Evolutionary conservation across 129 eudicot genomes (phyloP), one percentile per base, ranked within the genome.

Genomic region (Lactuca sativa): DNA sequence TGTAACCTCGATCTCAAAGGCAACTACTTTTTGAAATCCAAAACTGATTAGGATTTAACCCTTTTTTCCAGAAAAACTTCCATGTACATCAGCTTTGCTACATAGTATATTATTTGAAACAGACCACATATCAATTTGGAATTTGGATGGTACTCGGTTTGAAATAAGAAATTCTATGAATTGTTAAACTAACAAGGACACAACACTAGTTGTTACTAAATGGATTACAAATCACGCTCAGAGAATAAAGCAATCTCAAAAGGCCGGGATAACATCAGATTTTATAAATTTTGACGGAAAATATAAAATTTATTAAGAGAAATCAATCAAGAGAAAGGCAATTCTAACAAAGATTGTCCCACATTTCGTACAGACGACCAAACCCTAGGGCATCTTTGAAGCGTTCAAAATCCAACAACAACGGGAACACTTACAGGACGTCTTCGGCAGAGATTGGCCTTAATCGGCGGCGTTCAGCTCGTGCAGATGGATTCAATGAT

Each of bases 341-440:
- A 53, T 40, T n/a, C 37, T n/a, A 68, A 38, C 67, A 58, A 34
- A 4, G 6, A 66, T 18, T 14, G 18, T 66, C 34, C 38, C 17
- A n/a, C 48, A 67, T 59, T 68, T 67, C 47, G 15, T 13, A 17
- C 55, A 49, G 54, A 66, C 44, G 67, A 75, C 60, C 54, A 57
- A 67, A 75, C 62, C 80, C 74, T 75, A 75, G 47, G n/a, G 54
- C 54, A 15, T 66, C 44, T 58, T 59, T 59, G 47, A 15, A 49
- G 11, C 55, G 59, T 48, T 43, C 16, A 59, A 59, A 17, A 59
- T 33, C 14, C 30, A 25, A 25, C 7, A 69, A 37, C n/a, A n/a
- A n/a, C n/a, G 62, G 51, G 9, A 59, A 48, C 14, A 18, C 80
- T 75, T 59, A 75, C 80, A 59, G 74, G 15, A 34, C 1, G 68